A percentile compares a stretch with the other conserved stretches of the same genome.
Conservation (phyloP, 306 rosid species). For the Clitoria ternatea region DNA sequence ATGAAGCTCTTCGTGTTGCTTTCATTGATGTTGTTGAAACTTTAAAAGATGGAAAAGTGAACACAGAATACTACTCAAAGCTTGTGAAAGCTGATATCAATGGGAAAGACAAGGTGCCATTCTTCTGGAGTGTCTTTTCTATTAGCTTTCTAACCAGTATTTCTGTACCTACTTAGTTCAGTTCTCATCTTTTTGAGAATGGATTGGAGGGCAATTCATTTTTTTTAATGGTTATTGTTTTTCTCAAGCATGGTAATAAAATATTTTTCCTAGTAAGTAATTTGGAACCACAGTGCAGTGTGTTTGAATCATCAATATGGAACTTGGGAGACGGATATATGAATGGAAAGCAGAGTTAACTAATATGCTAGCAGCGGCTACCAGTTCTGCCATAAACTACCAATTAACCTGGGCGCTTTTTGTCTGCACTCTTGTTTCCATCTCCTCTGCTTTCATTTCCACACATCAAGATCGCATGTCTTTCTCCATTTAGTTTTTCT, state of each 20-base stretch:
- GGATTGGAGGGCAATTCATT: neutral
- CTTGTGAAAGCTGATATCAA: constrained; percentile 91
- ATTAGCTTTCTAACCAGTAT: neutral
- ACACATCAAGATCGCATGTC: no score
- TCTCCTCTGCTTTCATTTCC: no score
- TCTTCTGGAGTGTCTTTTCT: constrained; percentile 3
- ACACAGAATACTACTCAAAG: constrained; percentile 75
- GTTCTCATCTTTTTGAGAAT: neutral
- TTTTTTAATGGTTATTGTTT: neutral
- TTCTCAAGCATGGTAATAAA: neutral
- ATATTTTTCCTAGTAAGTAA: neutral
- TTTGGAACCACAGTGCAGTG: neutral
- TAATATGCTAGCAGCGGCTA: neutral
- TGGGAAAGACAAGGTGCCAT: constrained; percentile 82
- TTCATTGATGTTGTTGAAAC: constrained; percentile 85
- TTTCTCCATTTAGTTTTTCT: no score
- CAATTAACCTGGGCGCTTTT: no score
- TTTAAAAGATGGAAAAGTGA: constrained; percentile 61
- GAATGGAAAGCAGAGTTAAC: neutral
- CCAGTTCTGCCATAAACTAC: no score
- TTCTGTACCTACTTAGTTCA: neutral
- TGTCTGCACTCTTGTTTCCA: no score
- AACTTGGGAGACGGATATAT: neutral
- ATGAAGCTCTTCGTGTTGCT: constrained; percentile 97
- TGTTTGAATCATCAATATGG: neutral